phyloP scores from a whole-genome alignment of 2,329 filamentous ascomycete genomes.

The Microdochium nivale region DNA sequence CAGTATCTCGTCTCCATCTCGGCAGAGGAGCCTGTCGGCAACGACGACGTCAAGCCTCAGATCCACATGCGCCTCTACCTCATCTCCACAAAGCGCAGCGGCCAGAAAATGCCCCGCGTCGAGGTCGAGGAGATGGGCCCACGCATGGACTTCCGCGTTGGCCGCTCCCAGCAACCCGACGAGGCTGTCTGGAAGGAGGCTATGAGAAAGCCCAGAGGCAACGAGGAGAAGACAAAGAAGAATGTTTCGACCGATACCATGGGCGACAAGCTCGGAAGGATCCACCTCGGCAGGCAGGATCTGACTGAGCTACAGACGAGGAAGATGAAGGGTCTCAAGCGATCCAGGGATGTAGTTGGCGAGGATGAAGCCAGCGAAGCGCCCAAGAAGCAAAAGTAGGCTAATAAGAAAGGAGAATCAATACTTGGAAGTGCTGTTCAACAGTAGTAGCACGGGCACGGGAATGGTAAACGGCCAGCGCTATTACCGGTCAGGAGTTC shows the following conservation, averaged over 20 bases:
- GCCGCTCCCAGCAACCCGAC: slow-evolving; percentile 72
- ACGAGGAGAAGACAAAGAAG: slow-evolving; percentile 82
- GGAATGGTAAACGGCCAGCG: background rate
- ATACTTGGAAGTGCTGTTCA: background rate
- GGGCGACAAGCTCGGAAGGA: slow-evolving; percentile 91
- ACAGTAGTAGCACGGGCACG: background rate
- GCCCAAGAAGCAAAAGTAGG: background rate
- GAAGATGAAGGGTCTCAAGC: slow-evolving; percentile 99
- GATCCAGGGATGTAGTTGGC: slow-evolving; percentile 56
- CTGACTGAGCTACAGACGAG: slow-evolving; percentile 80
- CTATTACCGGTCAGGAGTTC: background rate
- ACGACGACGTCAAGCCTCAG: slow-evolving; percentile 40
- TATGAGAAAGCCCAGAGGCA: slow-evolving; percentile 72
- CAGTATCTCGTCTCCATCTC: slow-evolving; percentile 82
- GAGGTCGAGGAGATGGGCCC: slow-evolving; percentile 95
- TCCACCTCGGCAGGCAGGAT: slow-evolving; percentile 88
- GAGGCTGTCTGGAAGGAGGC: slow-evolving; percentile 78
- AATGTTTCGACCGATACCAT: slow-evolving; percentile 87
- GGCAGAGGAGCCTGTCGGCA: slow-evolving; percentile 53
- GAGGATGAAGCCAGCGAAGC: slow-evolving; percentile 41
- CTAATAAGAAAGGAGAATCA: background rate
- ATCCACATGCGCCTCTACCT: slow-evolving; percentile 74
- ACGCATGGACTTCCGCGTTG: slow-evolving; percentile 82
- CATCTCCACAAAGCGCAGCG: slow-evolving; percentile 76
- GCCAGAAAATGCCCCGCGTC: slow-evolving; percentile 79